Conservation (phyloP, 345 rosid genomes). For the Atalantia buxifolia region DNA sequence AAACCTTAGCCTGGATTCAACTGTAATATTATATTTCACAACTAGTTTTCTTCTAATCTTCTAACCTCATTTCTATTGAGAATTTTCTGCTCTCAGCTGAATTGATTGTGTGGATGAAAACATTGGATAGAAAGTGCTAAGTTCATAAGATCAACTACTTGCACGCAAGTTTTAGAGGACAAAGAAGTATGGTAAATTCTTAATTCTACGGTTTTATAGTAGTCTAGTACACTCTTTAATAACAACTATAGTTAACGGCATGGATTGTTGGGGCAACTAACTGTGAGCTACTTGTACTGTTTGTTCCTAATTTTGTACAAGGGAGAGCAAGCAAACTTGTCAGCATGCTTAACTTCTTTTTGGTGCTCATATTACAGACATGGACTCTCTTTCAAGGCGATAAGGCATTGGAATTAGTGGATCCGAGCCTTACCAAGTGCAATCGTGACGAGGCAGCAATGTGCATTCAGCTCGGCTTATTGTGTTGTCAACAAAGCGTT, state of each 20-base stretch:
- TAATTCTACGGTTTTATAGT: background rate
- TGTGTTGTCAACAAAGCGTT: conserved; percentile 71
- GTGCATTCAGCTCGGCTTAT: conserved; percentile 72
- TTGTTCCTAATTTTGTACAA: background rate
- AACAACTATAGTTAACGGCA: background rate
- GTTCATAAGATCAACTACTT: background rate
- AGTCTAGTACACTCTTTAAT: background rate
- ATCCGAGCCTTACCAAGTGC: conserved; percentile 51
- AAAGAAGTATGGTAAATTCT: background rate
- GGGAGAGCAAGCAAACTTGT: background rate
- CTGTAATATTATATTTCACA: background rate
- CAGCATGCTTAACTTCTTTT: background rate
- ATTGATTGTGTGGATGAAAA: background rate
- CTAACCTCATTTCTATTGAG: background rate
- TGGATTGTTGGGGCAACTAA: background rate
- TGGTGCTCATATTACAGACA: conserved; percentile 36
- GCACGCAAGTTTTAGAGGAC: background rate
- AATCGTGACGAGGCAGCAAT: conserved; percentile 70
- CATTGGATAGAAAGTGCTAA: background rate
- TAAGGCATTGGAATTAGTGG: conserved; percentile 60
- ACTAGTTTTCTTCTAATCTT: background rate
- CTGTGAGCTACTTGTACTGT: background rate
- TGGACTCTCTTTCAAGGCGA: conserved; percentile 62
- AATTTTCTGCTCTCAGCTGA: background rate
- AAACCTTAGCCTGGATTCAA: background rate